phyloP scores from a whole-genome alignment of 2,329 filamentous ascomycete genomes.

The Trichoderma aggressivum region DNA sequence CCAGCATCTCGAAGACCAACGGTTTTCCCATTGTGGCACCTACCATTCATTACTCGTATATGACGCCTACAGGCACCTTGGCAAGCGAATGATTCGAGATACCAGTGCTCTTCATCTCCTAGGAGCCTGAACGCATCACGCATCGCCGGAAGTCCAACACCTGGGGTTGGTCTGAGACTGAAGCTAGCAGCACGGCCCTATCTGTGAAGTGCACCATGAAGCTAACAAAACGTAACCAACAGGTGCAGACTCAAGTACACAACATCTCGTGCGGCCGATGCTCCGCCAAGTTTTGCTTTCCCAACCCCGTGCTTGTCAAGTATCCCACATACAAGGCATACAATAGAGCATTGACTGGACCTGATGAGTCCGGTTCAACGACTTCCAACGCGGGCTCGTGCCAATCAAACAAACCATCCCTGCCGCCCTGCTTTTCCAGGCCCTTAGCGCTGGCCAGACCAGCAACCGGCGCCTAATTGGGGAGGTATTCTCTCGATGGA shows the following conservation, averaged over 20 bases:
- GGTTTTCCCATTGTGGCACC: neutral
- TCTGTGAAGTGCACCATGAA: neutral
- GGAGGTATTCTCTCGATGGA: neutral
- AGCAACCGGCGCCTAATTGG: neutral
- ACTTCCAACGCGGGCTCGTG: neutral
- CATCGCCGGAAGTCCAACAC: neutral
- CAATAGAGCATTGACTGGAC: neutral
- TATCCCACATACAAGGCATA: neutral
- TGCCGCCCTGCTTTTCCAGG: neutral
- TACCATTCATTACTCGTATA: neutral
- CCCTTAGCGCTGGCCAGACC: slow-evolving; percentile 4
- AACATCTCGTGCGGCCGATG: neutral
- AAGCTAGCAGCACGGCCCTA: neutral
- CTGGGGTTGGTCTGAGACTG: neutral
- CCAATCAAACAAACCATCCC: neutral
- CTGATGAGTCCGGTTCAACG: neutral
- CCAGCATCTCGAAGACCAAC: neutral
- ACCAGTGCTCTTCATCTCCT: neutral
- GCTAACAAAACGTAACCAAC: neutral
- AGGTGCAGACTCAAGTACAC: neutral
- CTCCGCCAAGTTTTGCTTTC: neutral
- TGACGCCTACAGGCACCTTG: neutral
- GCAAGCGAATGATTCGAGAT: neutral
- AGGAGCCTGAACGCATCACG: neutral
- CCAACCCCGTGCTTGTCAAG: neutral